Percentiles rank a stretch among this genome's conserved stretches.
phyloP scores from a whole-genome alignment of 305 asterid species.

The Petunia hybrid region DNA sequence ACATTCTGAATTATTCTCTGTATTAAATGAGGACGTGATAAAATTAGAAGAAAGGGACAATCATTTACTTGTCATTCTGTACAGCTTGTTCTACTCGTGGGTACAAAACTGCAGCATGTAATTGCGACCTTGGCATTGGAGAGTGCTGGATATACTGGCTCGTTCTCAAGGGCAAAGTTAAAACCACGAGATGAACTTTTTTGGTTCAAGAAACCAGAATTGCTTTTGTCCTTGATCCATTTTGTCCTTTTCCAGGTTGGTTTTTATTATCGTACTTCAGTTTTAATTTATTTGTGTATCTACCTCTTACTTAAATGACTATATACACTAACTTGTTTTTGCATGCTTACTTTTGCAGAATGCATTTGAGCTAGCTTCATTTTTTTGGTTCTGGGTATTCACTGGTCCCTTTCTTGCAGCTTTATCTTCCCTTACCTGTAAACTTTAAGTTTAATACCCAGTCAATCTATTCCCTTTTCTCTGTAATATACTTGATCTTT shows the following conservation, averaged over 20 bases:
- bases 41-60: neutral
- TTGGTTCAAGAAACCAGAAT: conserved; percentile 91
- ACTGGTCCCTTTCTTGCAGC: conserved; percentile 35
- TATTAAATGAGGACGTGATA: conserved; percentile 11
- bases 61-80: conserved; percentile 32
- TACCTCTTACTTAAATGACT: neutral
- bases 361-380: conserved; percentile 98
- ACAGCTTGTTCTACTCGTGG: conserved; percentile 96
- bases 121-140: conserved; percentile 98
- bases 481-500: neutral
- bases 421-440: neutral
- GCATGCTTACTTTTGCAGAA: conserved; percentile 65
- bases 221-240: conserved; percentile 76
- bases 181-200: conserved; percentile 92
- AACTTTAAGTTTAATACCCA: neutral
- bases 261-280: conserved; percentile 13
- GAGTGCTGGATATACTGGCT: conserved; percentile 81
- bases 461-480: neutral
- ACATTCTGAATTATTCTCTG: conserved; percentile 4
- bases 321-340: conserved; percentile 32
- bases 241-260: conserved; percentile 91
- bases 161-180: conserved; percentile 58
- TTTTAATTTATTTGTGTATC: neutral
- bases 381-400: conserved; percentile 99
- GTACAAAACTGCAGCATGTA: conserved; percentile 91